Percentiles rank a stretch among this genome's conserved stretches.
phyloP scores from a whole-genome alignment of 2,329 filamentous ascomycete genomes.

The Penicillium brevicompactum region DNA sequence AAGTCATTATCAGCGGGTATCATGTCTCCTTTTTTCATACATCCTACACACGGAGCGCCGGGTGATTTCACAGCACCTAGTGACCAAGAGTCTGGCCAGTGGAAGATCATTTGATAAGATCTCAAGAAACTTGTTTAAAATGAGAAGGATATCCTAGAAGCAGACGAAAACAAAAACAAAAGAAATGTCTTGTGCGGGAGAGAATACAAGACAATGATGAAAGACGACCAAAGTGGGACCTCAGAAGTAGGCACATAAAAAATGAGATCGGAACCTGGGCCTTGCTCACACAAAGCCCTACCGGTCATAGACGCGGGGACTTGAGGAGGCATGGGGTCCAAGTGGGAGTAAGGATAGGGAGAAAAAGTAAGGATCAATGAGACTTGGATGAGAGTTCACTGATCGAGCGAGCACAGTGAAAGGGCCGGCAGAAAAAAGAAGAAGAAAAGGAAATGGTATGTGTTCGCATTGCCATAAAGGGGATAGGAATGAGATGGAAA shows the following conservation, averaged over 20 bases:
- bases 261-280: neutral
- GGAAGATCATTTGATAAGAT: slow-evolving; percentile 3
- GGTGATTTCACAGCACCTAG: too few relatives aligned
- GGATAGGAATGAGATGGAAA: neutral
- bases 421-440: neutral
- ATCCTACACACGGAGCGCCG: too few relatives aligned
- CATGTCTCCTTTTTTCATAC: too few relatives aligned
- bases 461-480: slow-evolving; percentile 9
- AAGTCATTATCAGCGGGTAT: too few relatives aligned
- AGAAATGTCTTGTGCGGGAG: slow-evolving; percentile 9
- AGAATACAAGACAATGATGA: slow-evolving; percentile 6
- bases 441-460: slow-evolving; percentile 9
- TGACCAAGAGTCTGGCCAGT: neutral
- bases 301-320: neutral
- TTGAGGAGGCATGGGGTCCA: neutral
- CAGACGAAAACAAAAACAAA: slow-evolving; percentile 18
- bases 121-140: slow-evolving; percentile 19
- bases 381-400: slow-evolving; percentile 6
- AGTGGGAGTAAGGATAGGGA: slow-evolving; percentile 2
- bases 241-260: slow-evolving; percentile 1
- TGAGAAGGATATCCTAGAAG: slow-evolving; percentile 31
- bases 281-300: neutral
- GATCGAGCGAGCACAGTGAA: slow-evolving; percentile 4
- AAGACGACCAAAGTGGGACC: neutral
- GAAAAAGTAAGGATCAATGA: neutral